Base-by-base conservation (phyloP, 371 early-diverging fungal genomes). In the Apophysomyces elegans region DNA sequence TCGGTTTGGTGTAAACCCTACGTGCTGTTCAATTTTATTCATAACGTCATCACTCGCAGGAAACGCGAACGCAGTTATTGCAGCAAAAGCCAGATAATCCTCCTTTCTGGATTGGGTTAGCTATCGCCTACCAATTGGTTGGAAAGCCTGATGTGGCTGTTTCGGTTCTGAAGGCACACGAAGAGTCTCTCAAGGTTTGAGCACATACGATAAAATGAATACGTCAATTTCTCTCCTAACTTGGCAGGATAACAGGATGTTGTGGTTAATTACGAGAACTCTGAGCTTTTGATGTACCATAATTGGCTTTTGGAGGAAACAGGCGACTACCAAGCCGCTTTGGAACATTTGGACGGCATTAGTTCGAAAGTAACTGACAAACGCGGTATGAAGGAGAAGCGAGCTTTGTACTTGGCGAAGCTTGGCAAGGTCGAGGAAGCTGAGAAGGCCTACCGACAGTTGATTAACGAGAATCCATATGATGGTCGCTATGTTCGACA, bases 391-490 rank as follows among this genome's bases (percentile, higher is more conserved):
- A 89, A 85, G 68, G 94, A 94, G 74, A 84, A 91, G 77, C 91
- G 87, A 70, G 95, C 88, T 43, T 69, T 83, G 44, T 80, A 88
- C 56, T 75, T 94, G 59, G 68, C 89, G 62, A 87, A 90, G 43
- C 75, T 90, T 46, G 88, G 84, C 39, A 84, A 88, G 63, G 66
- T 74, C 18, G 88, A 90, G 59, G 90, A 91, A 35, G 96, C 95
- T 0, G 92, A 93, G 62, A 75, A 68, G 35, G 86, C 84, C 7
- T 96, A 95, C 77, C 80, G 84, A 62, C 68, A 77, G 9, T 81
- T 98, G 70, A 74, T 98, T 18, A 75, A 86, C 37, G 84, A 86
- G 56, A 98, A 97, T 67, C 92, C 96, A 18, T 94, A 96, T 71
- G 85, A 86, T 68, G 72, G 85, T 64, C 75, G 71, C 9, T 95